Conservation (phyloP, 2,329 filamentous ascomycete species). For the Nemania bipapillata region DNA sequence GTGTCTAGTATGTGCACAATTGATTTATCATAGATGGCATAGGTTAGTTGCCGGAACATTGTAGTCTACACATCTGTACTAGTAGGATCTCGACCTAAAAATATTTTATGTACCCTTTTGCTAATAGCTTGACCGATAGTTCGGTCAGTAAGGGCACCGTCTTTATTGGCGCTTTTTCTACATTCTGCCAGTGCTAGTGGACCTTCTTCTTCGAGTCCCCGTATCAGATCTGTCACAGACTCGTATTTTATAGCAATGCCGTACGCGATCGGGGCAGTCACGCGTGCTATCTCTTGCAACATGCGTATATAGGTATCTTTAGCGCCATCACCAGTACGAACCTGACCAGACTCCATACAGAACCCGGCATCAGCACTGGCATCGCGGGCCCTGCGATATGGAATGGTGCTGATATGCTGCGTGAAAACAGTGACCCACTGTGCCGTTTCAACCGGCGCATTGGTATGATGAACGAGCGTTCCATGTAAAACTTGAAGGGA, state of each 20-base stretch:
- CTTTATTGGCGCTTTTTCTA: conserved; percentile 65
- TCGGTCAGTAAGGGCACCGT: conserved; percentile 66
- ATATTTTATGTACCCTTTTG: conserved; percentile 68
- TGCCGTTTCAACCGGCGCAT: conserved; percentile 69
- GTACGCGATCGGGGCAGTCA: conserved; percentile 77
- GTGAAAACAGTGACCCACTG: conserved; percentile 80
- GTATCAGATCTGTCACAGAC: conserved; percentile 67
- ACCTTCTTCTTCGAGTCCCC: conserved; percentile 68
- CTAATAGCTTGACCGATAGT: conserved; percentile 69
- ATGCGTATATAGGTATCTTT: conserved; percentile 77
- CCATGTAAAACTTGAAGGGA: conserved; percentile 74
- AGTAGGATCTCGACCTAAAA: conserved; percentile 65
- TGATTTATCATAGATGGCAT: not conserved
- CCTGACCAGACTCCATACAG: conserved; percentile 82
- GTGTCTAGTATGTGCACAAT: not conserved
- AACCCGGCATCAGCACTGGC: conserved; percentile 68
- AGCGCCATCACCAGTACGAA: conserved; percentile 73
- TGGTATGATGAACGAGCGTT: conserved; percentile 76
- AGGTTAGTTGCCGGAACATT: not conserved
- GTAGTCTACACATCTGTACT: conserved; percentile 63
- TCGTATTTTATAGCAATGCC: conserved; percentile 72
- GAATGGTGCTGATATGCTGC: conserved; percentile 80
- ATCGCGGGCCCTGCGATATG: conserved; percentile 70
- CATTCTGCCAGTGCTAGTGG: conserved; percentile 71
- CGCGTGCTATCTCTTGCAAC: conserved; percentile 77